Conservation (phyloP, 345 rosid species). For the Acer campestre region DNA sequence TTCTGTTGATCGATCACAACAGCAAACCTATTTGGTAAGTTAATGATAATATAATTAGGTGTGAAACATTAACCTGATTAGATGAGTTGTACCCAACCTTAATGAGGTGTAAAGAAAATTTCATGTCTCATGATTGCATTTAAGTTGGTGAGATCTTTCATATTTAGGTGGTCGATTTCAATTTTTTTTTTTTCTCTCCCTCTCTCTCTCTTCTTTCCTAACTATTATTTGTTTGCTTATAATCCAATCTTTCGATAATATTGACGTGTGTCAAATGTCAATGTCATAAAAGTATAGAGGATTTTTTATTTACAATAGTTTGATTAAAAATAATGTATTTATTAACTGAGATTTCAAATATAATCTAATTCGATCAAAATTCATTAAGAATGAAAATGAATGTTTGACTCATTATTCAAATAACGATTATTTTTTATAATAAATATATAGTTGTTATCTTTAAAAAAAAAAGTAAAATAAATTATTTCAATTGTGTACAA, state of each 20-base stretch:
- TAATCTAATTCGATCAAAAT: no score
- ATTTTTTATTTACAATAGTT: no score
- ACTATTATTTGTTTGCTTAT: slow-evolving; percentile 15
- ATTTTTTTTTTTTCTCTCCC: not conserved
- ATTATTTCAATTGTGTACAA: no score
- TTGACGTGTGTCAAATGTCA: no score
- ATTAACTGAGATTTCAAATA: no score
- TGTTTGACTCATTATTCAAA: no score
- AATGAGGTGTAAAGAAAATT: slow-evolving; percentile 31
- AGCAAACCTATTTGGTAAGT: not conserved
- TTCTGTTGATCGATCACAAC: not conserved
- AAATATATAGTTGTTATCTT: no score
- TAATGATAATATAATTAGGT: not conserved
- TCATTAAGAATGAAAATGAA: no score
- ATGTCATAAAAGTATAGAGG: no score
- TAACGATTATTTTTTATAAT: no score
- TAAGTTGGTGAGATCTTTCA: slow-evolving; percentile 31
- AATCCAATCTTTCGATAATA: not conserved
- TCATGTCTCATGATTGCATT: slow-evolving; percentile 23
- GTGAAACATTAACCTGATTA: not conserved
- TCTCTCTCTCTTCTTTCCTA: not conserved
- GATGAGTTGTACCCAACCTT: slow-evolving; percentile 28
- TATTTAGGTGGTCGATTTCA: slow-evolving; percentile 26
- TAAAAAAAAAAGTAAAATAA: no score
- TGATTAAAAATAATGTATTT: no score